phyloP scores from a whole-genome alignment of 164 flowering plant genomes.

The Chimonanthus salicifolius region DNA sequence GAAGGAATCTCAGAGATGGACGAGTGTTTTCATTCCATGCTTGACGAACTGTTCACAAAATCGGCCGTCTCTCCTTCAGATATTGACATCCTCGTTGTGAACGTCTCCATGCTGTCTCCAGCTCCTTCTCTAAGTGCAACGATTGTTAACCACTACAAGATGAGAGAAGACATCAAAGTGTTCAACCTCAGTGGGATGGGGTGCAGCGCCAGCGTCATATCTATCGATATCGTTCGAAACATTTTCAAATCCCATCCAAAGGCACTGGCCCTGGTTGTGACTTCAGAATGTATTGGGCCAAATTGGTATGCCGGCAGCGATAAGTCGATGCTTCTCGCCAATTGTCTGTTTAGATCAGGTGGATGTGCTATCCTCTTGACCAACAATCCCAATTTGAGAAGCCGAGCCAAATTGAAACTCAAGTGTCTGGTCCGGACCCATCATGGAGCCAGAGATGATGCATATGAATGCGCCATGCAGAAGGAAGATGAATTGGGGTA shows the following conservation, averaged over 20 bases:
- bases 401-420: slow-evolving; percentile 6
- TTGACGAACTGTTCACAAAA: slow-evolving; percentile 44
- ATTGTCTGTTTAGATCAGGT: slow-evolving; percentile 14
- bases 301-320: slow-evolving; percentile 12
- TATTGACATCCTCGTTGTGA: slow-evolving; percentile 60
- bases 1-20: slow-evolving; percentile 47
- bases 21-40: slow-evolving; percentile 40
- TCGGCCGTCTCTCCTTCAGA: slow-evolving; percentile 42
- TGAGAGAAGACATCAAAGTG: slow-evolving; percentile 16
- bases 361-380: slow-evolving; percentile 14
- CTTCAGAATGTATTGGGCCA: slow-evolving; percentile 8
- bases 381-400: not conserved
- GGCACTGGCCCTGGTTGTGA: slow-evolving; percentile 6
- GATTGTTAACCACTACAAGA: slow-evolving; percentile 52
- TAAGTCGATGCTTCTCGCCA: slow-evolving; percentile 13
- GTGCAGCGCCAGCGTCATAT: slow-evolving; percentile 16
- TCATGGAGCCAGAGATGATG: slow-evolving; percentile 10
- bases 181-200: slow-evolving; percentile 12
- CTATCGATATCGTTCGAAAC: slow-evolving; percentile 7
- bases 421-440: slow-evolving; percentile 14
- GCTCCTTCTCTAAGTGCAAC: slow-evolving; percentile 50
- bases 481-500: slow-evolving; percentile 8
- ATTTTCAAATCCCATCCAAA: slow-evolving; percentile 7
- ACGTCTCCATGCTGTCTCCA: slow-evolving; percentile 51
- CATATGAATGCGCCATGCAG: slow-evolving; percentile 12